Conservation (phyloP, 441 rosid genomes). For the Brassica balearica region DNA sequence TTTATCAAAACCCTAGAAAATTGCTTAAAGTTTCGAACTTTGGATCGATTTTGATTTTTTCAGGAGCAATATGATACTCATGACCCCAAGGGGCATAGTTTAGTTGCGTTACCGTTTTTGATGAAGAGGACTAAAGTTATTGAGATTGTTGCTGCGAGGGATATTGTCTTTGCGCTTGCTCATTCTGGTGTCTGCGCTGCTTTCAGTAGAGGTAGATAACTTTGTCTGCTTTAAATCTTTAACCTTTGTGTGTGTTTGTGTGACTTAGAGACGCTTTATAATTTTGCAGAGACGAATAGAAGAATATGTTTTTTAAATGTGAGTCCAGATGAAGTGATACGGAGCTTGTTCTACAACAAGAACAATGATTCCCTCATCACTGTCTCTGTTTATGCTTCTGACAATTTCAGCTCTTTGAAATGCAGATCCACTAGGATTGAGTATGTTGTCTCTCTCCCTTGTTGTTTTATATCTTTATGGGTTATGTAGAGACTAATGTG, state of each 20-base stretch:
- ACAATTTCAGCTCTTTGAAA: constrained; percentile 82
- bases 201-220: constrained; percentile 75
- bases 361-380: constrained; percentile 90
- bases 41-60: neutral
- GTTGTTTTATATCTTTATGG: neutral
- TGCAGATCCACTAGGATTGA: constrained; percentile 88
- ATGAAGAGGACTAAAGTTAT: constrained; percentile 92
- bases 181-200: constrained; percentile 98
- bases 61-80: constrained; percentile 97
- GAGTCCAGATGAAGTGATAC: constrained; percentile 83
- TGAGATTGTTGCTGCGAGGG: constrained; percentile 96
- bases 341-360: constrained; percentile 85
- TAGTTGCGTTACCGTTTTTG: constrained; percentile 78
- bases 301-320: constrained; percentile 78
- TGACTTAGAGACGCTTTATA: neutral
- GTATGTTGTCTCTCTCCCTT: constrained; percentile 43
- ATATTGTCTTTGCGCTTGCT: constrained; percentile 94
- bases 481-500: constrained; percentile 5
- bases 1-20: constrained; percentile 31
- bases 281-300: constrained; percentile 65
- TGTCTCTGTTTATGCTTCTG: constrained; percentile 85
- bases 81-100: constrained; percentile 86
- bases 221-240: neutral
- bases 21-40: neutral
- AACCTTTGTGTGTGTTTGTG: neutral